Conservation (phyloP, 768 basidiomycete species). For the Coprinopsis cinerea region DNA sequence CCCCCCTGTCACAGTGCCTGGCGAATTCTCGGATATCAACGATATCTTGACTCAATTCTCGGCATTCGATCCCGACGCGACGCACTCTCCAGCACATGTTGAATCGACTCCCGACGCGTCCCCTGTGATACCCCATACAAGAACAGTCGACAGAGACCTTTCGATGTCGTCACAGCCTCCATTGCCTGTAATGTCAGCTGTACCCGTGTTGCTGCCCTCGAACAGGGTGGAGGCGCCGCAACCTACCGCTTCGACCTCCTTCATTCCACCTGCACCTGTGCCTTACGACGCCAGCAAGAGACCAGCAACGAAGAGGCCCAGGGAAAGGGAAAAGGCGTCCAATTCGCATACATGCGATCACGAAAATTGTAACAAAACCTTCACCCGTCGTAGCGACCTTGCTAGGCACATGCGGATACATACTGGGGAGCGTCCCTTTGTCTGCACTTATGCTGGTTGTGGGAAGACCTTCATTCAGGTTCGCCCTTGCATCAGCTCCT, state of each 20-base stretch:
- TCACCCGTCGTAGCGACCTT: conserved; percentile 79
- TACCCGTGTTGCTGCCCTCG: conserved; percentile 31
- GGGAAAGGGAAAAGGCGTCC: conserved; percentile 40
- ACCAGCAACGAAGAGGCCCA: conserved; percentile 31
- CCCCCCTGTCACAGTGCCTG: conserved; percentile 44
- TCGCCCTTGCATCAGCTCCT: conserved; percentile 15
- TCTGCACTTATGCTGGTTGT: conserved; percentile 65
- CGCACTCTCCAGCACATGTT: conserved; percentile 34
- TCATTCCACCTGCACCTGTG: conserved; percentile 21
- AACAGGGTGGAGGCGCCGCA: conserved; percentile 29
- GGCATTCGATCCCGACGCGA: conserved; percentile 54
- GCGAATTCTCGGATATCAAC: conserved; percentile 65
- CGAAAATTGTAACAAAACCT: conserved; percentile 72
- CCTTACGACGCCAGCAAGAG: conserved; percentile 22
- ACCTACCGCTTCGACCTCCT: conserved; percentile 48
- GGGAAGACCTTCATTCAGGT: conserved; percentile 94
- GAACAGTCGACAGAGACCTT: conserved; percentile 23
- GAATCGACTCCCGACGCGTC: conserved; percentile 42
- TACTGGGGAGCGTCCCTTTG: conserved; percentile 83
- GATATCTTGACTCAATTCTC: conserved; percentile 75
- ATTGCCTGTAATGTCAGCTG: conserved; percentile 11
- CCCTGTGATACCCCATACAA: conserved; percentile 42
- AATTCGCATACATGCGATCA: conserved; percentile 63
- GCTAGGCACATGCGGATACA: conserved; percentile 85
- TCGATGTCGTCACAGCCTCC: conserved; percentile 16